phyloP scores from a whole-genome alignment of 345 rosid species.

The Eucalyptus rudis region DNA sequence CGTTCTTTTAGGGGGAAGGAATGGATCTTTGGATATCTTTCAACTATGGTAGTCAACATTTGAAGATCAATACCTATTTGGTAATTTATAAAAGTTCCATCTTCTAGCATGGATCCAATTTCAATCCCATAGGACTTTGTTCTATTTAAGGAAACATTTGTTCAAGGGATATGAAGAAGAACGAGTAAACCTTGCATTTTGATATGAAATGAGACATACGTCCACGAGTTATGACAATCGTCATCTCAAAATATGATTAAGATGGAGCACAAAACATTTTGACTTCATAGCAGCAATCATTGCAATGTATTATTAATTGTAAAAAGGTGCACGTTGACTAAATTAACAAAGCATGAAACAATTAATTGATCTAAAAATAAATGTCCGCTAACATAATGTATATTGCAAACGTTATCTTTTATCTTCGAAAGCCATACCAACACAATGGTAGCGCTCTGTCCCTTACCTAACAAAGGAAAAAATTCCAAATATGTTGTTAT shows the following conservation, averaged over 20 bases:
- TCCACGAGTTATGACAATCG: accelerated
- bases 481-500: neutral
- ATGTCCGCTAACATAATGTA: neutral
- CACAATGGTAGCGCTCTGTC: neutral
- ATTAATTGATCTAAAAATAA: neutral
- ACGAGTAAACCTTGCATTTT: neutral
- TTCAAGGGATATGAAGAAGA: neutral
- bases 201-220: neutral
- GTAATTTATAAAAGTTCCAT: neutral
- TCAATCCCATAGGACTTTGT: neutral
- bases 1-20: neutral
- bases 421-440: neutral
- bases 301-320: neutral
- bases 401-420: neutral
- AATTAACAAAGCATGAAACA: neutral
- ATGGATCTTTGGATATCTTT: neutral
- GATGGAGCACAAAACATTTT: neutral
- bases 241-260: neutral
- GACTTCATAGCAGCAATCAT: neutral
- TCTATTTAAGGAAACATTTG: neutral
- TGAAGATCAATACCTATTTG: neutral
- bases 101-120: neutral
- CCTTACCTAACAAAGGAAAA: neutral
- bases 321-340: neutral
- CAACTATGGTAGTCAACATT: neutral